Percentiles rank a stretch among this genome's conserved stretches.
Evolutionary conservation across 495 filamentous ascomycete species (phyloP).

Genomic region (Saxispiralis lemnorum): DNA sequence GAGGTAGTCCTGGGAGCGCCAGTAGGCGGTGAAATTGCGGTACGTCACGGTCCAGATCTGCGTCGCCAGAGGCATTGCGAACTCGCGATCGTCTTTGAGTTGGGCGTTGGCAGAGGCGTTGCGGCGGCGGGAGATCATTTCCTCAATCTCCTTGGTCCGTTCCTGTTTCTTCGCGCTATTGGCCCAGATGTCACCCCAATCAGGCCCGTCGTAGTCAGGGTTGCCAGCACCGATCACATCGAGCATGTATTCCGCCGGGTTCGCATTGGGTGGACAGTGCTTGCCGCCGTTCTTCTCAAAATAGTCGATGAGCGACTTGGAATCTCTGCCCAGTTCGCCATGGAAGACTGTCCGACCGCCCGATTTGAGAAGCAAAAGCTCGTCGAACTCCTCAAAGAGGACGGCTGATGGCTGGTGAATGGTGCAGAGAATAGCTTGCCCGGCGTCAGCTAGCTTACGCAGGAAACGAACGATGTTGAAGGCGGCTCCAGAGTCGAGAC

Average conservation of each 20-base stretch:
- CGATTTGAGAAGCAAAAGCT: slow-evolving; percentile 45
- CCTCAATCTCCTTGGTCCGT: slow-evolving; percentile 49
- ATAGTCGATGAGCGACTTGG: slow-evolving; percentile 39
- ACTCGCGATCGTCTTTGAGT: slow-evolving; percentile 22
- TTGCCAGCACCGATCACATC: slow-evolving; percentile 59
- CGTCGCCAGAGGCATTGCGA: slow-evolving; percentile 28
- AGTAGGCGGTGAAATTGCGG: slow-evolving; percentile 76
- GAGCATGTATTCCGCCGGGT: slow-evolving; percentile 56
- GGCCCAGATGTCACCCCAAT: slow-evolving; percentile 71
- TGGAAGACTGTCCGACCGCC: slow-evolving; percentile 61
- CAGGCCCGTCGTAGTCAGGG: slow-evolving; percentile 50
- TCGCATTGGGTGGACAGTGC: slow-evolving; percentile 36
- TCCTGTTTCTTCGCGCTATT: slow-evolving; percentile 49
- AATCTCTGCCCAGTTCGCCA: slow-evolving; percentile 41
- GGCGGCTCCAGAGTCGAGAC: slow-evolving; percentile 43
- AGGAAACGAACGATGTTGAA: slow-evolving; percentile 49
- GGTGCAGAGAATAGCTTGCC: slow-evolving; percentile 56
- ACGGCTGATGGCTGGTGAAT: slow-evolving; percentile 63
- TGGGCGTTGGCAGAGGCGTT: slow-evolving; percentile 20
- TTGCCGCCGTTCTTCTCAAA: slow-evolving; percentile 40
- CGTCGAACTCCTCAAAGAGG: slow-evolving; percentile 59
- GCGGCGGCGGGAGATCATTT: slow-evolving; percentile 41
- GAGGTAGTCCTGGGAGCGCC: slow-evolving; percentile 74
- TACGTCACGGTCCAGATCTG: slow-evolving; percentile 38
- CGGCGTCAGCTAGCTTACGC: slow-evolving; percentile 42